phyloP scores from a whole-genome alignment of 768 basidiomycete genomes.

The Tricholoma bakamatsutake region DNA sequence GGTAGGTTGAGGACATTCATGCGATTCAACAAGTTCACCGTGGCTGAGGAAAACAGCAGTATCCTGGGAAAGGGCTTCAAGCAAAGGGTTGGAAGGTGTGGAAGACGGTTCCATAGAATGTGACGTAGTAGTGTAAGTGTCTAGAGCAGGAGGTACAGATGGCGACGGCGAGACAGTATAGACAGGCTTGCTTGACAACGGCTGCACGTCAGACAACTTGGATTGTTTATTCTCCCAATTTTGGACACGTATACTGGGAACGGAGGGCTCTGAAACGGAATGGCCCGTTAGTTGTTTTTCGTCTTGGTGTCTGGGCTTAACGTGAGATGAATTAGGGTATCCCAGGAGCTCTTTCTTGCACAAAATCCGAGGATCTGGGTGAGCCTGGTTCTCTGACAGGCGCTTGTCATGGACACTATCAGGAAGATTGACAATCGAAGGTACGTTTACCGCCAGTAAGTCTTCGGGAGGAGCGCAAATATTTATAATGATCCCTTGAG shows the following conservation, averaged over 20 bases:
- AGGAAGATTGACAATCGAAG: not conserved
- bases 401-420: not conserved
- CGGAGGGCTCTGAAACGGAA: not conserved
- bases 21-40: not conserved
- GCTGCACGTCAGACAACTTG: not conserved
- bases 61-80: not conserved
- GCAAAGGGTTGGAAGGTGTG: not conserved
- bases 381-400: not conserved
- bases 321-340: not conserved
- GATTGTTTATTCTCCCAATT: not conserved
- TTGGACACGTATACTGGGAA: not conserved
- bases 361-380: not conserved
- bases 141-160: not conserved
- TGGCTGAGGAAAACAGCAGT: not conserved
- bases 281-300: not conserved
- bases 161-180: not conserved
- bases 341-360: not conserved
- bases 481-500: not conserved
- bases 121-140: not conserved
- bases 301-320: not conserved
- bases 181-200: not conserved
- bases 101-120: not conserved
- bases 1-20: not conserved
- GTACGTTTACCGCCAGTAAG: not conserved
- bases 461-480: not conserved